Conservation (phyloP, 169 alveolate genomes). For the Plasmodium vivax region DNA sequence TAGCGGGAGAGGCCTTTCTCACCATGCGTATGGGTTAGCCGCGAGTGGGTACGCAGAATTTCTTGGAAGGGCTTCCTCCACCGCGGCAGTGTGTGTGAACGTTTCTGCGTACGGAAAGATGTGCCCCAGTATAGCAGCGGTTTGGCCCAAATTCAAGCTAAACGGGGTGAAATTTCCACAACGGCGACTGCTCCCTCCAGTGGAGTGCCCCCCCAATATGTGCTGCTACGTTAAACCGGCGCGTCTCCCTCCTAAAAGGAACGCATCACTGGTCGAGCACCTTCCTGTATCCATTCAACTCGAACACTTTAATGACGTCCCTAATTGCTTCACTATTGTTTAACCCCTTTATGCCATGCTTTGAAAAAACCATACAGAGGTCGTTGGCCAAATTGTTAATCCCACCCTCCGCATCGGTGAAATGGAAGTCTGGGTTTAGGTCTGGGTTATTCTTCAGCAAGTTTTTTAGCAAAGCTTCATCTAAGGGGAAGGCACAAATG, state of each 20-base stretch:
- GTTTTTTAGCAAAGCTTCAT: slow-evolving; percentile 78
- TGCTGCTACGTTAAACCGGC: neutral
- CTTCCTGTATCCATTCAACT: slow-evolving; percentile 64
- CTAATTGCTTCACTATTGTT: slow-evolving; percentile 20
- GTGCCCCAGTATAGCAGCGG: neutral
- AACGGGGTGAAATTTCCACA: neutral
- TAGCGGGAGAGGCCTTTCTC: neutral
- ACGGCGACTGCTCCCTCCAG: neutral
- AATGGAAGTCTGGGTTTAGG: slow-evolving; percentile 76
- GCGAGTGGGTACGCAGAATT: neutral
- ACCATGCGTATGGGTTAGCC: neutral
- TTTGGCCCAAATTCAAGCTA: neutral
- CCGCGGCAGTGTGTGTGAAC: neutral
- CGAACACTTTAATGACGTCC: slow-evolving; percentile 66
- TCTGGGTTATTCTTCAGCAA: slow-evolving; percentile 81
- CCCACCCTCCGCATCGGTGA: slow-evolving; percentile 30
- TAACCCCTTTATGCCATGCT: slow-evolving; percentile 58
- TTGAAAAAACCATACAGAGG: slow-evolving; percentile 64
- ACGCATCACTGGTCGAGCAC: slow-evolving; percentile 16
- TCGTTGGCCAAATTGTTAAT: slow-evolving; percentile 43
- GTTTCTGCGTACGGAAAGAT: neutral
- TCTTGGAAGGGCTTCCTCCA: neutral
- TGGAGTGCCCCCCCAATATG: neutral
- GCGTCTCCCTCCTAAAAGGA: neutral
- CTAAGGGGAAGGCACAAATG: slow-evolving; percentile 30